Percentiles rank a stretch among this genome's conserved stretches.
Evolutionary conservation across 1,284 basidiomycete genomes (phyloP).

Genomic region (Hemileia vastatrix): DNA sequence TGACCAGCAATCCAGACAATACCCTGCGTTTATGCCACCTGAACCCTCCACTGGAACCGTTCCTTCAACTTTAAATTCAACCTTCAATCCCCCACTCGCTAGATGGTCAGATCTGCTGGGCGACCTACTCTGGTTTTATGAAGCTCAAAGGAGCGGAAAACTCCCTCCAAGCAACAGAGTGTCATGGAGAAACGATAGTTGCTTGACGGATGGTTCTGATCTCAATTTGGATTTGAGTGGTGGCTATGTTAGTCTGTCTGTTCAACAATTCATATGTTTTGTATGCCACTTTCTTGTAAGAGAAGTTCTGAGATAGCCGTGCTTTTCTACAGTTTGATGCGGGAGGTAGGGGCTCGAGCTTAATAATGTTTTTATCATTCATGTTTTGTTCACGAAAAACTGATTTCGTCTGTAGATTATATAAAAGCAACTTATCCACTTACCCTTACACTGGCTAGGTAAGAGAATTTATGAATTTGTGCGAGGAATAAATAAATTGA

Average conservation of each 20-base stretch:
- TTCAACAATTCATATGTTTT: constrained; percentile 7
- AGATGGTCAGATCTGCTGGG: too few relatives aligned
- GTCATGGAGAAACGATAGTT: constrained; percentile 73
- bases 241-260: constrained; percentile 87
- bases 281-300: too few relatives aligned
- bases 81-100: too few relatives aligned
- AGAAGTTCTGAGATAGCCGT: too few relatives aligned
- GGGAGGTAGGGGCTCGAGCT: constrained; percentile 50
- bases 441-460: background rate
- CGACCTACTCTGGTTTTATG: constrained; percentile 75
- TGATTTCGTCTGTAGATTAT: constrained; percentile 67
- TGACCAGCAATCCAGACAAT: too few relatives aligned
- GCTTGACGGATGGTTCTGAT: constrained; percentile 64
- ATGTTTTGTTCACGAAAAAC: background rate
- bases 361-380: constrained; percentile 1
- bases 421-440: constrained; percentile 53
- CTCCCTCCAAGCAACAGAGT: constrained; percentile 64
- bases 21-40: too few relatives aligned
- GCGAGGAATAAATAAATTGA: too few relatives aligned
- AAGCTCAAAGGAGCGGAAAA: constrained; percentile 72
- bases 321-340: background rate
- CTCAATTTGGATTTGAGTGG: constrained; percentile 65
- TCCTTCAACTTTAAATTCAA: too few relatives aligned
- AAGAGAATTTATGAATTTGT: too few relatives aligned
- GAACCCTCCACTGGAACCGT: too few relatives aligned